Percentiles rank a stretch among this genome's conserved stretches.
phyloP scores from a whole-genome alignment of 164 flowering plant genomes.

The Protea cynaroides region DNA sequence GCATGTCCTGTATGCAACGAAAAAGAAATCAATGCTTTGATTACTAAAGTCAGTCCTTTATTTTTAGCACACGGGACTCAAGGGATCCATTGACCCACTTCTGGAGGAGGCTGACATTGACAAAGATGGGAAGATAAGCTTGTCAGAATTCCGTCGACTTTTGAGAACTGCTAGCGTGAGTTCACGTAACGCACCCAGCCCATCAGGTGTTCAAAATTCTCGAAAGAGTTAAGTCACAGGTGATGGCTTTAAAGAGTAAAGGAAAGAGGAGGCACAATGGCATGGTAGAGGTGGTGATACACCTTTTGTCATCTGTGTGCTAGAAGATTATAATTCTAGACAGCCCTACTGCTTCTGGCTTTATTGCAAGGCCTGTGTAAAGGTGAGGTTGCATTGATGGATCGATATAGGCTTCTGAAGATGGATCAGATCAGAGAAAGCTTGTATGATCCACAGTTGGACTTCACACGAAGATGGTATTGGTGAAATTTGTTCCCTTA shows the following conservation, averaged over 20 bases:
- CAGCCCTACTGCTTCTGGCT: neutral
- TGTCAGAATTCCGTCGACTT: conserved; percentile 81
- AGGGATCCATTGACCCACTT: conserved; percentile 84
- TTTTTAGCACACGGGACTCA: conserved; percentile 78
- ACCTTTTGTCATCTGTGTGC: neutral
- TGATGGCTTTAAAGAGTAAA: neutral
- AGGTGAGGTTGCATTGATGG: too few relatives aligned
- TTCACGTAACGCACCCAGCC: conserved; percentile 42
- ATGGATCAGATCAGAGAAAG: too few relatives aligned
- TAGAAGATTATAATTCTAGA: conserved; percentile 1
- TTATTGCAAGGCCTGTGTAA: neutral
- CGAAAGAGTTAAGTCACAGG: conserved; percentile 27
- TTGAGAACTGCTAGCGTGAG: conserved; percentile 87
- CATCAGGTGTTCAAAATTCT: conserved; percentile 28
- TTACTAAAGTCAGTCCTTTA: neutral
- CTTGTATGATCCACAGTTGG: too few relatives aligned
- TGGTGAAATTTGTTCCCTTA: too few relatives aligned
- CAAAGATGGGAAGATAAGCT: conserved; percentile 90
- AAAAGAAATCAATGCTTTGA: too few relatives aligned
- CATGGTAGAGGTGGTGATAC: neutral
- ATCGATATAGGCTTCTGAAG: too few relatives aligned
- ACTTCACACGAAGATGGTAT: too few relatives aligned
- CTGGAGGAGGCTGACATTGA: conserved; percentile 98
- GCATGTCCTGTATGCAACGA: too few relatives aligned
- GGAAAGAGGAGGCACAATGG: neutral